phyloP scores from a whole-genome alignment of 495 filamentous ascomycete species.

The Tuber magnatum region DNA sequence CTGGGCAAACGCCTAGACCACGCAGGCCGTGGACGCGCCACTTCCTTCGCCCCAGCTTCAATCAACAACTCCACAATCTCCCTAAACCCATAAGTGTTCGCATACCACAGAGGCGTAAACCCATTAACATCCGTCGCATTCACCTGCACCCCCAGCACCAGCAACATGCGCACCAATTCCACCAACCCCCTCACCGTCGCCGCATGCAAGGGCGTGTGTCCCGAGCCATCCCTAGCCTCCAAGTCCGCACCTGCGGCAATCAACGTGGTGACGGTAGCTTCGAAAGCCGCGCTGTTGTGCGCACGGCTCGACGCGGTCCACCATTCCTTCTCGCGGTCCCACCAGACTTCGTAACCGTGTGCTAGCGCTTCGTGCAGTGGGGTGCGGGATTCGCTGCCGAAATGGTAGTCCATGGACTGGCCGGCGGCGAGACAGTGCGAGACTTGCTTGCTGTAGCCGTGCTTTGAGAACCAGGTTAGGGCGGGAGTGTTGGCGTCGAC shows the following conservation, averaged over 20 bases:
- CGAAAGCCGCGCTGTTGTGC: not conserved
- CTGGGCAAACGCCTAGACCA: not conserved
- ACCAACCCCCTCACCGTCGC: not conserved
- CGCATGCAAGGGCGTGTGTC: constrained; percentile 18
- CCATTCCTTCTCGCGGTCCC: not conserved
- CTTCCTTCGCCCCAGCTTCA: not conserved
- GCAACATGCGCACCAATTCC: not conserved
- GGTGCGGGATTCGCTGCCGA: not conserved
- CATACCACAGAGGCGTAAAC: not conserved
- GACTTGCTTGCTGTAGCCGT: not conserved
- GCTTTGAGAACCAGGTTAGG: not conserved
- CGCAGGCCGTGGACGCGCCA: not conserved
- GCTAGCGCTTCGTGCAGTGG: not conserved
- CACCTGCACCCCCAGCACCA: not conserved
- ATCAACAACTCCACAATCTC: not conserved
- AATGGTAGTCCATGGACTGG: not conserved
- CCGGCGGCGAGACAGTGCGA: not conserved
- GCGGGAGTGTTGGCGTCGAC: not conserved
- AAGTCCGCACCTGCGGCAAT: constrained; percentile 18
- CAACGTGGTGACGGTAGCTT: not conserved
- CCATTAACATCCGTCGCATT: not conserved
- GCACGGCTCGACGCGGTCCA: not conserved
- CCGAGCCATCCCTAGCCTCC: constrained; percentile 8
- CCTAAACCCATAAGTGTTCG: not conserved
- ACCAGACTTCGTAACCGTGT: not conserved